Percentiles rank a stretch among this genome's conserved stretches.
phyloP scores from a whole-genome alignment of 1,284 basidiomycete species.

The Sanghuangporus weigelae region DNA sequence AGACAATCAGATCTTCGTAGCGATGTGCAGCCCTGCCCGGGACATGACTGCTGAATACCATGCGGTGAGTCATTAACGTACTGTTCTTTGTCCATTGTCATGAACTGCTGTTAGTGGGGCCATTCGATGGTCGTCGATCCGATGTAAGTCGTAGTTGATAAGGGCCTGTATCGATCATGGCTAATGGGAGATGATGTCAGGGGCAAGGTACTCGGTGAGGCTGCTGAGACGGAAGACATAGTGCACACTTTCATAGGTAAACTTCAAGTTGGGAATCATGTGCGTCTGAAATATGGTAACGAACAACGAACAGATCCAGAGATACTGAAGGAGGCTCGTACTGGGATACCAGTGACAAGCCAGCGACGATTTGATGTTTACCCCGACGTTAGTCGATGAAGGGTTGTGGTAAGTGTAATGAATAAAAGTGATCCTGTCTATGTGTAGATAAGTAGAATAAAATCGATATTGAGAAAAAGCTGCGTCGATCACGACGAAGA shows the following conservation, averaged over 20 bases:
- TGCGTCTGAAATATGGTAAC: conserved; percentile 11
- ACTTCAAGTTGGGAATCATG: conserved; percentile 25
- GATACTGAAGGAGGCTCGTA: conserved; percentile 61
- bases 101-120: conserved; percentile 59
- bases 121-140: conserved; percentile 89
- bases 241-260: conserved; percentile 78
- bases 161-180: background rate
- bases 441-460: background rate
- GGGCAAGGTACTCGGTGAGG: conserved; percentile 77
- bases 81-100: background rate
- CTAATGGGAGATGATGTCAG: conserved; percentile 36
- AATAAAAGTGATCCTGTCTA: background rate
- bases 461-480: background rate
- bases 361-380: conserved; percentile 94
- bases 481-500: background rate
- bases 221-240: conserved; percentile 78
- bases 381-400: conserved; percentile 51
- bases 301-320: conserved; percentile 55
- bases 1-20: conserved; percentile 94
- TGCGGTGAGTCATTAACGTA: conserved; percentile 52
- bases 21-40: conserved; percentile 94
- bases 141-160: conserved; percentile 47
- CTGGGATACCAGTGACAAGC: conserved; percentile 81
- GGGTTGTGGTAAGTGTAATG: background rate
- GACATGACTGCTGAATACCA: conserved; percentile 80